Percentiles rank a stretch among this genome's conserved stretches.
Evolutionary conservation across 257 asterid species (phyloP).

Genomic region (Plantago major): DNA sequence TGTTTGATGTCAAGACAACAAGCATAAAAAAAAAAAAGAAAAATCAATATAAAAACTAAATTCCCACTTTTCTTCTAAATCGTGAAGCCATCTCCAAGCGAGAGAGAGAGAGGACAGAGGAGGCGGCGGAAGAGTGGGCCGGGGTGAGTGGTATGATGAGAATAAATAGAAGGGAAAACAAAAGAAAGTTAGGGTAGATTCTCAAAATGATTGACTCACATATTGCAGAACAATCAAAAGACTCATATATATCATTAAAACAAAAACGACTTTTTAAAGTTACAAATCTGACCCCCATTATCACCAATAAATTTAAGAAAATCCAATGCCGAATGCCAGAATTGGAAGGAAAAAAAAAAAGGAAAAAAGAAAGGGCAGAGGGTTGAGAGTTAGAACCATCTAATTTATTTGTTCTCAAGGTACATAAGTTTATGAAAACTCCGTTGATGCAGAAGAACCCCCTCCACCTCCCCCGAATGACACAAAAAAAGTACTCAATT

Average conservation of each 20-base stretch:
- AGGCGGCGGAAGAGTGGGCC: not conserved
- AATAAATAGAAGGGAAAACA: not conserved
- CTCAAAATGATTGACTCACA: not conserved
- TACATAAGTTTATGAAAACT: too few species aligned
- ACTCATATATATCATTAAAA: not conserved
- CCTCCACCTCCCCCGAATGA: too few species aligned
- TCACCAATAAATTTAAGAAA: not conserved
- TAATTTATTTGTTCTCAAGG: too few species aligned
- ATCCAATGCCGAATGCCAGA: not conserved
- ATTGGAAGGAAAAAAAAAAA: too few species aligned
- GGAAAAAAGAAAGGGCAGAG: too few species aligned
- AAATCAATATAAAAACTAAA: not conserved
- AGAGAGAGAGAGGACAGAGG: not conserved
- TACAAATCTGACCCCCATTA: not conserved
- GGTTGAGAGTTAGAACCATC: too few species aligned
- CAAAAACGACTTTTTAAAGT: not conserved
- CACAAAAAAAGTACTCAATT: too few species aligned
- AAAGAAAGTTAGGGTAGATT: not conserved
- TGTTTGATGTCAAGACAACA: not conserved
- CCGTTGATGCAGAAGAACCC: too few species aligned
- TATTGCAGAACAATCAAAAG: too few species aligned
- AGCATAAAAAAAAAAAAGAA: not conserved
- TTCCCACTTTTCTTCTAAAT: slow-evolving; percentile 1
- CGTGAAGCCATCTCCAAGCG: slow-evolving; percentile 9
- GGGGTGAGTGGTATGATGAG: not conserved